Evolutionary conservation across 2,329 filamentous ascomycete species (phyloP), one percentile per base, ranked within the genome.

Genomic region (Onygena corvina): DNA sequence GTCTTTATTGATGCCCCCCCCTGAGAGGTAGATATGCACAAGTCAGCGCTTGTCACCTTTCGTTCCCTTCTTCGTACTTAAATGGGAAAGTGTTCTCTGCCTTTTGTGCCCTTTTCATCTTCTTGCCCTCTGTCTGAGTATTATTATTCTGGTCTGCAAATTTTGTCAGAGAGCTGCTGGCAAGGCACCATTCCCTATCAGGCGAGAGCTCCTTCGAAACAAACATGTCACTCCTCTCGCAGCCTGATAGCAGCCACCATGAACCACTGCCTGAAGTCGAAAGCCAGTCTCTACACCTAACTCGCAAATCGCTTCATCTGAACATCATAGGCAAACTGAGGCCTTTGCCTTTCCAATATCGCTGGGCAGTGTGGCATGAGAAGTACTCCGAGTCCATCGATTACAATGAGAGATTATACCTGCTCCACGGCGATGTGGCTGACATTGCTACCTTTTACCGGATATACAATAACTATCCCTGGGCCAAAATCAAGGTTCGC

Each of bases 401-500:
- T 48, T 66, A 64, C 52, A 56, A 61, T 14, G 59, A 64, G 35
- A 57, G 60, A 38, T 57, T 69, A 25, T 70, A 64, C 23, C 53
- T 65, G 21, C 57, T 70, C 4, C 61, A 68, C 50, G 66, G 66
- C 48, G 60, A 67, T 33, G 64, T 71, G 40, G 57, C 64, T 27
- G 68, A 69, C 53, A 67, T 70, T 48, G 67, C 62, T 3, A 64
- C 62, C 63, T 89, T 89, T 65, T 88, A 84, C 80, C 77, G 83
- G 53, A 84, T 87, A 69, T 80, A 81, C 70, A 88, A 89, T 70
- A 87, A 88, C 67, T 85, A 82, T 33, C 84, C 84, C 12, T 81
- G 86, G 60, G 77, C 82, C 51, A 77, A 81, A 64, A 80, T 89
- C 66, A 82, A 82, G 66, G 80, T 84, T 72, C 80, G 83, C 60